Percentiles rank a stretch among this genome's conserved stretches.
These are phyloP conservation scores for Aspergillus quadricinctus DNA, from an alignment of 2,329 filamentous ascomycete species.

Conservation along the genomic window DNA sequence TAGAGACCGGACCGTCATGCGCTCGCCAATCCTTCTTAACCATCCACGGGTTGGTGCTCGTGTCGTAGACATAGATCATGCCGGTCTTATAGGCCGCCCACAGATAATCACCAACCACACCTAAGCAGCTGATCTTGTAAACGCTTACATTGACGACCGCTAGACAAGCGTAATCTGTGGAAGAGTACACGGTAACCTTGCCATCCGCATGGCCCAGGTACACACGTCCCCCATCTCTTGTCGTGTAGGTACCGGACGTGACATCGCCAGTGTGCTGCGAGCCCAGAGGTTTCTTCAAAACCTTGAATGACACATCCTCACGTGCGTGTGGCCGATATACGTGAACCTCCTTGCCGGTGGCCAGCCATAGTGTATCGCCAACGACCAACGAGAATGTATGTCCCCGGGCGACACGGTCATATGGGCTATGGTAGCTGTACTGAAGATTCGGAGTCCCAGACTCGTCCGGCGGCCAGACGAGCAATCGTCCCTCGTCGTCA, in stretches of 20 bases:
- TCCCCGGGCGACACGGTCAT: conserved; percentile 70
- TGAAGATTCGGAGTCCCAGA: conserved; percentile 70
- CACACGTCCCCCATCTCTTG: conserved; percentile 69
- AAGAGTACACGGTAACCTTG: conserved; percentile 90
- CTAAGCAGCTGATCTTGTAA: conserved; percentile 89
- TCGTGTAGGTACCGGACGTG: conserved; percentile 73
- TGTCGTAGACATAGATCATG: conserved; percentile 90
- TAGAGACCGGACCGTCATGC: conserved; percentile 76
- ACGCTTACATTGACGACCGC: conserved; percentile 79
- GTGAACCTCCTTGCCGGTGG: conserved; percentile 78
- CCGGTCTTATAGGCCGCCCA: conserved; percentile 96
- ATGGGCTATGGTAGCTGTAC: conserved; percentile 62
- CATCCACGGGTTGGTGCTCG: conserved; percentile 73
- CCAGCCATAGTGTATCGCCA: conserved; percentile 83
- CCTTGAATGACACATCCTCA: conserved; percentile 67
- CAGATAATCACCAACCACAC: conserved; percentile 73
- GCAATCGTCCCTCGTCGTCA: conserved; percentile 80
- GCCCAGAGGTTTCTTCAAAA: conserved; percentile 65
- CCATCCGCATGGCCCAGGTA: conserved; percentile 92
- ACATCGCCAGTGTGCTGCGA: conserved; percentile 78
- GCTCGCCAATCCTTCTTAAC: conserved; percentile 94
- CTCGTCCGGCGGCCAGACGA: conserved; percentile 79
- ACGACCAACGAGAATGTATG: conserved; percentile 86
- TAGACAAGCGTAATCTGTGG: conserved; percentile 70
- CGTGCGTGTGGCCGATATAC: conserved; percentile 72